Conservation (phyloP, 2,329 filamentous ascomycete genomes). For the Penicillium verrucosum region DNA sequence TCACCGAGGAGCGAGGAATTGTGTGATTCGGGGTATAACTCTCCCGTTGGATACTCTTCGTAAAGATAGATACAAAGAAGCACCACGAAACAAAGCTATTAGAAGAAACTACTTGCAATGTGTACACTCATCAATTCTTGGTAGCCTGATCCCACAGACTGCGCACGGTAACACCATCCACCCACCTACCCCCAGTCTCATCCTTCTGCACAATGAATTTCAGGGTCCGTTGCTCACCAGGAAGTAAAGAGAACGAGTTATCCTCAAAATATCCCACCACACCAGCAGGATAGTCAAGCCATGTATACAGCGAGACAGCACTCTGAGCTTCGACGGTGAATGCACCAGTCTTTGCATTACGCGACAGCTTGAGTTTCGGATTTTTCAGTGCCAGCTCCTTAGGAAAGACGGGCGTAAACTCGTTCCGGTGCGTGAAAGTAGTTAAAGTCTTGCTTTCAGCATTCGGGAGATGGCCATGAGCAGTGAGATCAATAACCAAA, state of each 20-base stretch:
- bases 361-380: conserved; percentile 45
- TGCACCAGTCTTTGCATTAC: conserved; percentile 28
- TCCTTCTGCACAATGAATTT: conserved; percentile 48
- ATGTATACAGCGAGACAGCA: conserved; percentile 54
- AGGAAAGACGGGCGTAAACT: conserved; percentile 49
- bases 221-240: conserved; percentile 46
- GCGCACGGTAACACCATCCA: conserved; percentile 47
- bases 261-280: conserved; percentile 52
- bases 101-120: neutral
- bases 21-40: too few species aligned
- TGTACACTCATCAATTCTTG: neutral
- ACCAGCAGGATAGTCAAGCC: conserved; percentile 52
- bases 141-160: conserved; percentile 52
- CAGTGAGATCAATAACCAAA: conserved; percentile 46
- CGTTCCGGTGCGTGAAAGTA: conserved; percentile 51
- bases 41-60: too few species aligned
- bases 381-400: conserved; percentile 48
- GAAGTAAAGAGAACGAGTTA: conserved; percentile 52
- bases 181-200: conserved; percentile 45
- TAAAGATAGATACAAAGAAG: neutral
- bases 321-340: conserved; percentile 50
- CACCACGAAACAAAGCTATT: neutral
- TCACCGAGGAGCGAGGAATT: too few species aligned
- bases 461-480: conserved; percentile 49
- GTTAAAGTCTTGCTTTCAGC: conserved; percentile 28